Percentiles rank a stretch among this genome's conserved stretches.
These are phyloP conservation scores for Marasmius fiardii DNA, from an alignment of 1,284 basidiomycete genomes.

Conservation along the genomic window DNA sequence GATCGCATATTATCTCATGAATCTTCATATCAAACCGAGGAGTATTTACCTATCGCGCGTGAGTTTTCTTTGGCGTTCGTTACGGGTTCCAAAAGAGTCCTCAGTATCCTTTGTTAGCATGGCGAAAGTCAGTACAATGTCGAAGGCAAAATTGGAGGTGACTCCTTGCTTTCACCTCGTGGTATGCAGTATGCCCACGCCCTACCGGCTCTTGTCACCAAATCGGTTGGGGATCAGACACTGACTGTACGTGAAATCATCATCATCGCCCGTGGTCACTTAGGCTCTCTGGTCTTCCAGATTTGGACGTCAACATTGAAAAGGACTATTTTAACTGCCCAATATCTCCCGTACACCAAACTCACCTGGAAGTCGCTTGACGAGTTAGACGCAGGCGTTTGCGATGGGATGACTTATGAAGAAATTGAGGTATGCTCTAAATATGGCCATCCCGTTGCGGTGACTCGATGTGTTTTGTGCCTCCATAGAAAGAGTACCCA, in stretches of 20 bases:
- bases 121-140: constrained; percentile 98
- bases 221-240: constrained; percentile 88
- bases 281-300: constrained; percentile 28
- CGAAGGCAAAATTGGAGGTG: constrained; percentile 96
- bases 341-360: constrained; percentile 82
- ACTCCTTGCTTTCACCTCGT: constrained; percentile 81
- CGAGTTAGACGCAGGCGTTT: constrained; percentile 98
- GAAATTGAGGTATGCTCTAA: constrained; percentile 79
- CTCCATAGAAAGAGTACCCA: constrained; percentile 80
- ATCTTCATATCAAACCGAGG: constrained; percentile 93
- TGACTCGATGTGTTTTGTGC: background rate
- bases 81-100: background rate
- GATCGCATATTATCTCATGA: constrained; percentile 99
- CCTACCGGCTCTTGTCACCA: constrained; percentile 83
- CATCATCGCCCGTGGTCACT: background rate
- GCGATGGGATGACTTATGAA: constrained; percentile 98
- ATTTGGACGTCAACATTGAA: constrained; percentile 97
- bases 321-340: constrained; percentile 91
- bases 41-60: constrained; percentile 97
- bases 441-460: background rate
- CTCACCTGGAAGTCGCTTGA: constrained; percentile 99
- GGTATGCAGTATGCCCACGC: constrained; percentile 86
- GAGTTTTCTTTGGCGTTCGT: constrained; percentile 23
- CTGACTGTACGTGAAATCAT: constrained; percentile 60
- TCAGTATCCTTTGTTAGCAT: constrained; percentile 51